Conservation (phyloP, 2,329 filamentous ascomycete genomes). For the Xylariales sp. region DNA sequence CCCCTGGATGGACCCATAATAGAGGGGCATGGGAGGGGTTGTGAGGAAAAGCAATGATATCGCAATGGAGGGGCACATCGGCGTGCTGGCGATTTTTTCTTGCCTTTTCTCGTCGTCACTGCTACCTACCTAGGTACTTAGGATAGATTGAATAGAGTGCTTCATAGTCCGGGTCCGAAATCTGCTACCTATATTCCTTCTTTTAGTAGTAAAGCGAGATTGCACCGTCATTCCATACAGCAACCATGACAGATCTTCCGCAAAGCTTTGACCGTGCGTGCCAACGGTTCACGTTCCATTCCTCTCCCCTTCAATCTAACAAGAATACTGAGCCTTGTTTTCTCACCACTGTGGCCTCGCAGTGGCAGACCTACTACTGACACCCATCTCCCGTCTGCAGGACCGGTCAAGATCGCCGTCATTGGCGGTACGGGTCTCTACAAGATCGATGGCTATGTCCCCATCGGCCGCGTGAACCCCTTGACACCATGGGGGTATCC, state of each 20-base stretch:
- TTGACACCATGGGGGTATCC: conserved; percentile 90
- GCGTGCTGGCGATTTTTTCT: conserved; percentile 28
- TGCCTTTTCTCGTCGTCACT: background rate
- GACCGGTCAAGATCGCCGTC: conserved; percentile 83
- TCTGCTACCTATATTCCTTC: background rate
- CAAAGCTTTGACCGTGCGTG: conserved; percentile 68
- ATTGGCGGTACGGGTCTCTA: conserved; percentile 94
- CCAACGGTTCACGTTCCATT: background rate
- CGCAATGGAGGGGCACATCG: conserved; percentile 40
- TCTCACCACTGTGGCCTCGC: background rate
- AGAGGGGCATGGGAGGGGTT: conserved; percentile 31
- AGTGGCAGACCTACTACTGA: conserved; percentile 16
- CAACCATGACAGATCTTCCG: conserved; percentile 65
- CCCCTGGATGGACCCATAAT: conserved; percentile 32
- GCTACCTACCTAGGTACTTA: background rate
- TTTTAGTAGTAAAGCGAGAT: background rate
- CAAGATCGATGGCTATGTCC: conserved; percentile 86
- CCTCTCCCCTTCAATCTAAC: background rate
- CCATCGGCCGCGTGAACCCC: conserved; percentile 81
- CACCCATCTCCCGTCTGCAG: conserved; percentile 53
- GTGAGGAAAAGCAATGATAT: conserved; percentile 31
- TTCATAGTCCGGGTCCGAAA: background rate
- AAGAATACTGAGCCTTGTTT: background rate
- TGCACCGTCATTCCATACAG: conserved; percentile 1
- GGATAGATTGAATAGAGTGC: conserved; percentile 8